Base-by-base conservation (phyloP, 2,329 filamentous ascomycete species). In the Amylocarpus encephaloides region DNA sequence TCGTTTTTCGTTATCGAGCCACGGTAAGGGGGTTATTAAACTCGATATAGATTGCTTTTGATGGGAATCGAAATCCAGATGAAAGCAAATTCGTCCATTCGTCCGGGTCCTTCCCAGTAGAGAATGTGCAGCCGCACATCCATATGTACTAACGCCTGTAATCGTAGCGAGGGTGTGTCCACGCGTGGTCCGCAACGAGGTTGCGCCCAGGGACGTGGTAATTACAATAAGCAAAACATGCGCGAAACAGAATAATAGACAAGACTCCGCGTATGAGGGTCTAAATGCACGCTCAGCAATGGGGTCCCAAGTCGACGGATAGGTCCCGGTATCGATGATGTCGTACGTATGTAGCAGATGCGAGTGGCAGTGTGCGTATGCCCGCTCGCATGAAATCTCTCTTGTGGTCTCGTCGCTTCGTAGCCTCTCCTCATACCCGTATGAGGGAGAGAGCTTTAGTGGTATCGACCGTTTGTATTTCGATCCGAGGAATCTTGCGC, bases 401-500 rank as follows among this genome's bases (percentile, higher is more conserved):
- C 55, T 55, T 47, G 58, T 46, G 48, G 32, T 47, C 55, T 64
- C 56, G 54, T 62, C 59, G 62, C 52, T 54, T 65, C 63, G 53
- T 65, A 42, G 54, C 57, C 47, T 54, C 52, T 52, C 44, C 51
- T 52, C 53, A 44, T 34, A 38, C 44, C 42, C 42, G 46, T 46
- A 39, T 41, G 26, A 16, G 46, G 40, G 19, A 56, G 50, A 51
- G 50, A 35, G 50, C 51, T 53, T 57, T 57, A 61, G 46, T 57
- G 46, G 54, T 58, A 63, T 58, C 61, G 58, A 48, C 53, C 46
- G 46, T 50, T 54, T 15, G 51, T 35, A 52, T 55, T 65, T 57
- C 62, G 62, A 53, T 66, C 64, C 46, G 61, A 62, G 47, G 62
- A 61, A 60, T 63, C 62, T 62, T 61, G 49, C 35, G 46, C 50